Evolutionary conservation across 345 rosid genomes (phyloP), one percentile per base, ranked within the genome.

Genomic region (Iberis pinnata): DNA sequence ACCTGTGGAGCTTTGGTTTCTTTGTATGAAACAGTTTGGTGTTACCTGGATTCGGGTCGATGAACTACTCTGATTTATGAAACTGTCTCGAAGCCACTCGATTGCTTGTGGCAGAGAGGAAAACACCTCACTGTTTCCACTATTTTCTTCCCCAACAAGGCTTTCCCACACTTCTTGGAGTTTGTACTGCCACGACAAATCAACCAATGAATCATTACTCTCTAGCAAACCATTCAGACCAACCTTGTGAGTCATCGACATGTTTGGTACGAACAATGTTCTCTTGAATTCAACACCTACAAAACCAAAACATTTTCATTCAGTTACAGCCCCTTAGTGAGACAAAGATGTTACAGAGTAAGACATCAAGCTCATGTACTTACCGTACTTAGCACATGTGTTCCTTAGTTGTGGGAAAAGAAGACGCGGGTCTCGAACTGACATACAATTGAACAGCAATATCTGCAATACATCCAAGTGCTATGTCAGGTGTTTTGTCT

Each of bases 191-290:
- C 95, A 93, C 3, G 95, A 88, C 76, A 93, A 74, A 71, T 93
- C 90, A 22, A 80, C 81, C 58, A 83, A 74, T 58, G 80, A 68
- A 65, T 77, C 88, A 48, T 55, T n/a, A n/a, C n/a, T 51, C 44
- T 79, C 71, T 27, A 83, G 77, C 46, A 61, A 56, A 59, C 70
- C 64, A 41, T 73, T 56, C 39, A 87, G 49, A 68, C 89, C 90
- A 68, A 88, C 94, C 76, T 86, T 88, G 81, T 79, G 37, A 76
- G 83, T 83, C 60, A 81, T 77, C 0, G 97, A 88, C 69, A 74
- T 69, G 66, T 86, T 93, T n/a, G 97, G 95, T 3, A 83, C 97
- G 79, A 93, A 93, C 40, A 93, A 80, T 1, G 94, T 95, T 78
- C 80, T 88, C 76, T 76, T 75, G 87, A 93, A 86, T 64, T 62